A percentile compares a stretch with the other conserved stretches of the same genome.
Conservation (phyloP, 306 rosid genomes). For the Corylus americana region DNA sequence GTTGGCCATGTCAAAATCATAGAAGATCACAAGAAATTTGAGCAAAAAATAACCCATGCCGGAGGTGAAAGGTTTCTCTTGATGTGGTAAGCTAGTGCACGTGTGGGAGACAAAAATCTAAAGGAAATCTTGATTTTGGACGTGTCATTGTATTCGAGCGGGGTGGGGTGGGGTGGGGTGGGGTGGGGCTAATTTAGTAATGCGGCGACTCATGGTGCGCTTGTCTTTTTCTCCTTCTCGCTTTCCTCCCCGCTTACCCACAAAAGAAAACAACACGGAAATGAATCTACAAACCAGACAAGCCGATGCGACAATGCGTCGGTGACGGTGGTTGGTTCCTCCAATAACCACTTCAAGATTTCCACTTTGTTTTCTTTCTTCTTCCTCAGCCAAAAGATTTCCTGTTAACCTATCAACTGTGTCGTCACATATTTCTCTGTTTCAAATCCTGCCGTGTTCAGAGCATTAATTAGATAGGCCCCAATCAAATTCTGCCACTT, state of each 20-base stretch:
- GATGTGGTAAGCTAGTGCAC: conserved; percentile 11
- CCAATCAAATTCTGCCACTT: background rate
- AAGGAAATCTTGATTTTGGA: conserved; percentile 7
- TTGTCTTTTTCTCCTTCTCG: background rate
- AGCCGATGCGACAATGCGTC: no score
- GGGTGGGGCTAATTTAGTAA: background rate
- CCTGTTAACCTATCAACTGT: background rate
- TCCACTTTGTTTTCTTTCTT: no score
- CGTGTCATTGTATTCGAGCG: background rate
- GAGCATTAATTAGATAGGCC: background rate
- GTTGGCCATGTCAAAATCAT: no score
- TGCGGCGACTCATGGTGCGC: background rate
- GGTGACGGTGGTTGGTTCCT: no score
- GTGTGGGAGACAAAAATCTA: conserved; percentile 40
- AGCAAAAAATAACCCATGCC: background rate
- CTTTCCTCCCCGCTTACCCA: no score
- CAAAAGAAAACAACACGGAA: no score
- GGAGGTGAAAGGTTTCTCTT: background rate
- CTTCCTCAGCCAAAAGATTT: background rate
- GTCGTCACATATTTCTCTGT: background rate
- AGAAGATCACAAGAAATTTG: no score
- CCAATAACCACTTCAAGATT: no score
- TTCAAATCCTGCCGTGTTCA: background rate
- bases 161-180: background rate
- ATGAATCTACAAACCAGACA: no score